Evolutionary conservation across 1,284 basidiomycete genomes (phyloP).

Genomic region (Moesziomyces antarcticus): DNA sequence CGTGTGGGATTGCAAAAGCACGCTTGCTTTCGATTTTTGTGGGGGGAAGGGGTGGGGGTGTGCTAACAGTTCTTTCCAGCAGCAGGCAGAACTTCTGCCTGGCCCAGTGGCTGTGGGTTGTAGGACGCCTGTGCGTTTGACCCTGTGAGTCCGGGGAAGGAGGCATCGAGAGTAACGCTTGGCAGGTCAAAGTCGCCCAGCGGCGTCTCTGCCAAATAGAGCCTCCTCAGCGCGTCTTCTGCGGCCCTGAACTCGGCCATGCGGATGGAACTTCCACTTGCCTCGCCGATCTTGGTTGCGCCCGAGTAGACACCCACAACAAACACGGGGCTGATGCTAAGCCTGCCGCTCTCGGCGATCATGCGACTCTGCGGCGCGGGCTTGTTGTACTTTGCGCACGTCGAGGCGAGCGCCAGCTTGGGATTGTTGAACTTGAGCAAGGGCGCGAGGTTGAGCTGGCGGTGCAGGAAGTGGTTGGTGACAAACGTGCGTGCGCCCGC

Average conservation of each 20-base stretch:
- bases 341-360: conserved; percentile 89
- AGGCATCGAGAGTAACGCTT: conserved; percentile 51
- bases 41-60: too few relatives aligned
- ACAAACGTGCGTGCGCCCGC: conserved; percentile 49
- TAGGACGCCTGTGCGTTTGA: background rate
- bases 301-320: conserved; percentile 92
- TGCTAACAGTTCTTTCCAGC: conserved; percentile 36
- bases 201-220: conserved; percentile 76
- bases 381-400: conserved; percentile 64
- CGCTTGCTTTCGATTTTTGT: too few relatives aligned
- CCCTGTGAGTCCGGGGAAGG: conserved; percentile 9
- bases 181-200: conserved; percentile 71
- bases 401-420: conserved; percentile 65
- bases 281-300: conserved; percentile 87
- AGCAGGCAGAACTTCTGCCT: conserved; percentile 32
- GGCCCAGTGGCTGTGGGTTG: conserved; percentile 30
- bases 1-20: too few relatives aligned
- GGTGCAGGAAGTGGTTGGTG: conserved; percentile 48
- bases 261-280: conserved; percentile 87
- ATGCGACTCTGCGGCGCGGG: conserved; percentile 72
- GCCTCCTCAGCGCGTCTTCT: conserved; percentile 81
- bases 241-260: conserved; percentile 96
- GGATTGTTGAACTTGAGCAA: conserved; percentile 82
- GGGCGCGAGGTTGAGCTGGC: conserved; percentile 73
- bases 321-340: conserved; percentile 88